These are phyloP conservation scores for Verticillium isaacii DNA, from an alignment of 2,329 filamentous ascomycete genomes.

Conservation along the genomic window DNA sequence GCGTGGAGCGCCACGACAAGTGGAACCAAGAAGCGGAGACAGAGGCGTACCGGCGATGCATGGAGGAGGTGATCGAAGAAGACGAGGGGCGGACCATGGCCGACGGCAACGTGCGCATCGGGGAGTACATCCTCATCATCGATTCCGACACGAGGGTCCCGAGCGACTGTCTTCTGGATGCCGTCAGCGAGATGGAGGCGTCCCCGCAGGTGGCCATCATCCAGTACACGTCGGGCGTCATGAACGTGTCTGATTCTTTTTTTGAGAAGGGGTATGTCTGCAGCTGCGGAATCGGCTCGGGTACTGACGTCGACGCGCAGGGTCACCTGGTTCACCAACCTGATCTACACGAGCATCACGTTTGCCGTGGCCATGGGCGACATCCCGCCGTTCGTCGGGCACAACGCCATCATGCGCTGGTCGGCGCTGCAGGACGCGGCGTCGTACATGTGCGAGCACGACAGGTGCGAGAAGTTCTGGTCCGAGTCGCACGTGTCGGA, in stretches of 20 bases:
- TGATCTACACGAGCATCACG: slow-evolving; percentile 68
- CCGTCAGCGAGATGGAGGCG: slow-evolving; percentile 66
- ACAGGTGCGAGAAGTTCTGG: slow-evolving; percentile 64
- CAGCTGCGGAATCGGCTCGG: not conserved
- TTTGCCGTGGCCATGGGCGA: slow-evolving; percentile 69
- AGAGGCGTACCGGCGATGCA: slow-evolving; percentile 42
- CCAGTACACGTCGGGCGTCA: slow-evolving; percentile 68
- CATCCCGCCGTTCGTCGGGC: slow-evolving; percentile 69
- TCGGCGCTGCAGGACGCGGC: slow-evolving; percentile 29
- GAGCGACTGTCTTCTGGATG: slow-evolving; percentile 61
- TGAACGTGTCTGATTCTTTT: slow-evolving; percentile 67
- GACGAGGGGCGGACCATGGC: slow-evolving; percentile 49
- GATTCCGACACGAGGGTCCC: slow-evolving; percentile 68
- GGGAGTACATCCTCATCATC: slow-evolving; percentile 60
- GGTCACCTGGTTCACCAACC: slow-evolving; percentile 73
- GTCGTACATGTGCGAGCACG: slow-evolving; percentile 36
- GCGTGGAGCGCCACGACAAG: slow-evolving; percentile 35
- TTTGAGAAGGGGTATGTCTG: slow-evolving; percentile 55
- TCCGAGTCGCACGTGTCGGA: slow-evolving; percentile 71
- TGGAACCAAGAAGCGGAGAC: slow-evolving; percentile 40
- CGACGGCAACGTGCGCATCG: slow-evolving; percentile 55
- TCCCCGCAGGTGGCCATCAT: slow-evolving; percentile 69
- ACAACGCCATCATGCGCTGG: slow-evolving; percentile 73
- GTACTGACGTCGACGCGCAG: slow-evolving; percentile 7
- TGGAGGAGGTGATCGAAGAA: slow-evolving; percentile 46